These are phyloP conservation scores for Phytophthora constricta DNA, from an alignment of 352 stramenopile genomes.

Conservation along the genomic window DNA sequence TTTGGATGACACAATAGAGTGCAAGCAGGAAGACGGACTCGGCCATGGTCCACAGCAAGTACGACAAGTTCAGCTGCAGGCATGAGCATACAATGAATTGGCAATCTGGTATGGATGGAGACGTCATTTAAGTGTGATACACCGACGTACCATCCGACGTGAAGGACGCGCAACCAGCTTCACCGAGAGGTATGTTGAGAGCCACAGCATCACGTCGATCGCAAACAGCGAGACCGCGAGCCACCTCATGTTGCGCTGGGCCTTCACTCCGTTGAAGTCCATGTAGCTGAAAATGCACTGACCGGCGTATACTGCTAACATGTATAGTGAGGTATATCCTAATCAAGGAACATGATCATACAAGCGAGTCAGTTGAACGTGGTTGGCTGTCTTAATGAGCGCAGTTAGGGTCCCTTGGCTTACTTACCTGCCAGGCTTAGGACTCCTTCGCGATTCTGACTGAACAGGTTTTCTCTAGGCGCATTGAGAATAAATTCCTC, in stretches of 20 bases:
- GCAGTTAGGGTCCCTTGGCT: too few species aligned
- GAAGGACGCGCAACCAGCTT: constrained; percentile 67
- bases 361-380: too few species aligned
- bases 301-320: constrained; percentile 71
- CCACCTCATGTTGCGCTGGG: constrained; percentile 71
- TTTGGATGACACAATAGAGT: constrained; percentile 64
- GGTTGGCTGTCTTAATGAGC: too few species aligned
- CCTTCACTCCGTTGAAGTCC: constrained; percentile 60
- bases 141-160: constrained; percentile 64
- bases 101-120: too few species aligned
- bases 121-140: neutral
- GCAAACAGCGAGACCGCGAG: constrained; percentile 52
- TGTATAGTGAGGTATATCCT: constrained; percentile 93
- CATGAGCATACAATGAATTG: neutral
- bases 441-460: constrained; percentile 96
- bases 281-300: constrained; percentile 76
- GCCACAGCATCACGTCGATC: constrained; percentile 48
- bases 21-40: constrained; percentile 65
- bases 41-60: constrained; percentile 80
- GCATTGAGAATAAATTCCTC: constrained; percentile 83
- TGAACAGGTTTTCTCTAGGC: constrained; percentile 80
- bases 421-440: constrained; percentile 82
- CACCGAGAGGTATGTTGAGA: constrained; percentile 65
- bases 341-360: too few species aligned
- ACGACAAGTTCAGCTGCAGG: constrained; percentile 75